A percentile compares a stretch with the other conserved stretches of the same genome.
These are phyloP conservation scores for Nicotiana otophora DNA, from an alignment of 257 asterid species.

Conservation along the genomic window DNA sequence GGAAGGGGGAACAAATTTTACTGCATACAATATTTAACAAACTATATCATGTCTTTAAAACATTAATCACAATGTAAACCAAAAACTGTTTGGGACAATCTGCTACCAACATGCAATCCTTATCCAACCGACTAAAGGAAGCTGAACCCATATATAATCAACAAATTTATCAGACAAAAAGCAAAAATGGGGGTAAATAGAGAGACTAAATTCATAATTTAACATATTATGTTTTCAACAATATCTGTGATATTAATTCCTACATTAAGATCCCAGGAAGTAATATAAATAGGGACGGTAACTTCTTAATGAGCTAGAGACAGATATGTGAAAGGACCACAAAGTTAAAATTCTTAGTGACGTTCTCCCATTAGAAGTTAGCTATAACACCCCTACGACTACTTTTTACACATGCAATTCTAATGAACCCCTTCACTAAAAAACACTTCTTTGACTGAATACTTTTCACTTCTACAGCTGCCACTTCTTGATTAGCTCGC, in stretches of 20 bases:
- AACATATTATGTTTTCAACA: background rate
- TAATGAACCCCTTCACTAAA: background rate
- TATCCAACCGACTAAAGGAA: background rate
- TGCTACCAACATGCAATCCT: background rate
- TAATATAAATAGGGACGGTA: background rate
- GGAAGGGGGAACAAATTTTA: background rate
- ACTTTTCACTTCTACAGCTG: background rate
- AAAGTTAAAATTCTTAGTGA: too few relatives aligned
- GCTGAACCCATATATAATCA: background rate
- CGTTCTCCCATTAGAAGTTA: too few relatives aligned
- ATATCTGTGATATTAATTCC: background rate
- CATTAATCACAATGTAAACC: background rate
- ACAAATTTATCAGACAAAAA: background rate
- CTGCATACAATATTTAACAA: background rate
- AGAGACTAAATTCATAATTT: background rate
- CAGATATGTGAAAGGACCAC: too few relatives aligned
- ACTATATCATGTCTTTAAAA: background rate
- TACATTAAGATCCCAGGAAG: background rate
- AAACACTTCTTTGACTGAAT: background rate
- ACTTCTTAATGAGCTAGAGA: background rate
- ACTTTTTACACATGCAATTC: background rate
- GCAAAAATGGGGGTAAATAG: background rate
- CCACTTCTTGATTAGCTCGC: background rate
- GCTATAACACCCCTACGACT: background rate
- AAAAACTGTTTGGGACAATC: background rate